phyloP scores from a whole-genome alignment of 768 basidiomycete genomes.

The Favolaschia claudopus region DNA sequence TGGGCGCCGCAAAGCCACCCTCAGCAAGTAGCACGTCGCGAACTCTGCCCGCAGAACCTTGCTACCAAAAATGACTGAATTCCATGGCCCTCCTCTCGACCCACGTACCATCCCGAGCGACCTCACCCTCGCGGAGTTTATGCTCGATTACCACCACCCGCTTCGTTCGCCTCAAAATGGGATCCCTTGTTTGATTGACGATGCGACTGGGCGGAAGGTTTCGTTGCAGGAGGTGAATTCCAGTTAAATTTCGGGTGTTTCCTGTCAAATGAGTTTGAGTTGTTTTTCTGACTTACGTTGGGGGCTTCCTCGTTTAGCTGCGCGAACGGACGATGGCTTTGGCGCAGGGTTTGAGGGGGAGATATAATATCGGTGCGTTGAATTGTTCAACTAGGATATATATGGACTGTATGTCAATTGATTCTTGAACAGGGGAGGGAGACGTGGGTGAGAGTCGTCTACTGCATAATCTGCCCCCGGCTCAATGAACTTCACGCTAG shows the following conservation, averaged over 20 bases:
- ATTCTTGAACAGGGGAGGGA: conserved; percentile 49
- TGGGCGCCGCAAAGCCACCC: no score
- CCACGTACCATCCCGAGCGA: conserved; percentile 61
- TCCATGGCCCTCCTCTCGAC: conserved; percentile 36
- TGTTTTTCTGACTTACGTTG: conserved; percentile 6
- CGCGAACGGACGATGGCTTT: conserved; percentile 48
- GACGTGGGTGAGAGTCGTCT: conserved; percentile 53
- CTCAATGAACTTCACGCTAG: conserved; percentile 35
- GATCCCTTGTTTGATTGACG: conserved; percentile 61
- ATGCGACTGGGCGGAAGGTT: conserved; percentile 50
- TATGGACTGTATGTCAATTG: no score
- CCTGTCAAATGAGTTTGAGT: no score
- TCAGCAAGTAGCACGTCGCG: no score
- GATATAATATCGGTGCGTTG: conserved; percentile 45
- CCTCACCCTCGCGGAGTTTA: conserved; percentile 63
- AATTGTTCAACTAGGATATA: neutral
- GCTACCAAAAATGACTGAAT: conserved; percentile 35
- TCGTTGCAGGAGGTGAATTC: conserved; percentile 51
- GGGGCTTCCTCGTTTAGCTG: conserved; percentile 35
- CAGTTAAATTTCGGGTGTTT: no score
- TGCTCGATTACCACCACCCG: conserved; percentile 57
- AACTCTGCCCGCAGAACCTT: conserved; percentile 12
- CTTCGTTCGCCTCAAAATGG: conserved; percentile 47
- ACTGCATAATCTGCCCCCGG: neutral
- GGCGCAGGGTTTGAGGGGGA: conserved; percentile 46